A percentile compares a stretch with the other conserved stretches of the same genome.
These are phyloP conservation scores for Ajuga reptans DNA, from an alignment of 305 asterid genomes.

Conservation along the genomic window DNA sequence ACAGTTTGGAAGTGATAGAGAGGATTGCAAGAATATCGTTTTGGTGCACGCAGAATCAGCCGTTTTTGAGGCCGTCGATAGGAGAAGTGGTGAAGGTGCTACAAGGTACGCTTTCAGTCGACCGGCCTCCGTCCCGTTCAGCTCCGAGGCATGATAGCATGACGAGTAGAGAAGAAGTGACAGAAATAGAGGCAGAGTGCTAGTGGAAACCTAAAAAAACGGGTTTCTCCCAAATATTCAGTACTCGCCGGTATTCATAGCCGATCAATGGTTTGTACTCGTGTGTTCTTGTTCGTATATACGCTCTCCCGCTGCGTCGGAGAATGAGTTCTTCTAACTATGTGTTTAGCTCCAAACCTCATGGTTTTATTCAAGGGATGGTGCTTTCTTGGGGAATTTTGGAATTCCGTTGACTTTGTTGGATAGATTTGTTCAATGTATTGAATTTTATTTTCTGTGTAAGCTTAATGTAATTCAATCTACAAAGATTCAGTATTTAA, in stretches of 20 bases:
- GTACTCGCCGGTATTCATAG: no score
- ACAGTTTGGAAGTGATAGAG: conserved; percentile 33
- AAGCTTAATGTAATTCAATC: conserved; percentile 1
- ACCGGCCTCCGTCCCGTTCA: conserved; percentile 46
- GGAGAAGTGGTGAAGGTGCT: conserved; percentile 64
- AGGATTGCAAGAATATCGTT: conserved; percentile 52
- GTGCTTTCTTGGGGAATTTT: conserved; percentile 15
- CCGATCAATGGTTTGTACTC: no score
- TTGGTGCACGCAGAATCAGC: conserved; percentile 62
- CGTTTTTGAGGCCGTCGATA: conserved; percentile 55
- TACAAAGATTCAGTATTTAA: not conserved
- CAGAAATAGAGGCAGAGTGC: conserved; percentile 38
- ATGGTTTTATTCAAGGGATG: conserved; percentile 19
- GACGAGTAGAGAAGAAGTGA: conserved; percentile 16
- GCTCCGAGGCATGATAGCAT: conserved; percentile 22
- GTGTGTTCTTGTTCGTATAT: no score
- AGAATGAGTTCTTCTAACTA: conserved; percentile 8
- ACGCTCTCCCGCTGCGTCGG: no score
- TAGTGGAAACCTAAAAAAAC: not conserved
- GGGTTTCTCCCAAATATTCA: no score
- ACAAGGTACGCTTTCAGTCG: conserved; percentile 62
- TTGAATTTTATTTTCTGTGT: not conserved
- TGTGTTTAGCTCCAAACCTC: conserved; percentile 26
- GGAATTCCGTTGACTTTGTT: not conserved
- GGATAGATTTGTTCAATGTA: conserved; percentile 11